Evolutionary conservation across 2,329 filamentous ascomycete species (phyloP).

Genomic region (Apiospora aurea): DNA sequence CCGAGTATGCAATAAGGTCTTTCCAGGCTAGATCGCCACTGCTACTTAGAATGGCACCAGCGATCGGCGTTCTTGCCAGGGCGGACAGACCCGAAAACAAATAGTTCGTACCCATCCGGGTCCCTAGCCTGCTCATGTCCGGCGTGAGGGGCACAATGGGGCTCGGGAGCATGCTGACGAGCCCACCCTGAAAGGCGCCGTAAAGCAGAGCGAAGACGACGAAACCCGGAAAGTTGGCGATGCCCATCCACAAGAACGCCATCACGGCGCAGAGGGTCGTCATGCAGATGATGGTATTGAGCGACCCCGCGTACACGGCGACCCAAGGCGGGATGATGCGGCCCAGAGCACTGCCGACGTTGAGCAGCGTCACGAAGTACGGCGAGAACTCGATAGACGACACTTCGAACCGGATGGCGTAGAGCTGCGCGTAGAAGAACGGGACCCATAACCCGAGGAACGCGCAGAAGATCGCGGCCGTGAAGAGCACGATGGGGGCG

Average conservation of each 20-base stretch:
- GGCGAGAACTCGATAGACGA: conserved; percentile 32
- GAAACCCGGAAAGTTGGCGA: conserved; percentile 25
- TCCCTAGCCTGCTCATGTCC: conserved; percentile 42
- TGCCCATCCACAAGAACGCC: conserved; percentile 41
- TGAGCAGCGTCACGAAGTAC: conserved; percentile 49
- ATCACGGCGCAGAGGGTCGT: conserved; percentile 41
- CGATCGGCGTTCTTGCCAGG: conserved; percentile 58
- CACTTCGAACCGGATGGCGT: conserved; percentile 31
- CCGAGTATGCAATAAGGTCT: conserved; percentile 43
- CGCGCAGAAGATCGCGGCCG: conserved; percentile 40
- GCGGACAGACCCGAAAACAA: conserved; percentile 52
- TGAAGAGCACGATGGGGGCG: conserved; percentile 44
- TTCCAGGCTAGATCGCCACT: conserved; percentile 40
- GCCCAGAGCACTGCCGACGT: conserved; percentile 47
- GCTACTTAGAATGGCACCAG: conserved; percentile 52
- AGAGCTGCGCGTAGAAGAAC: conserved; percentile 50
- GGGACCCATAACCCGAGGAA: conserved; percentile 52
- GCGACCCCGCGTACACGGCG: conserved; percentile 45
- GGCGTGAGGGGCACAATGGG: conserved; percentile 36
- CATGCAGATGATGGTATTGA: conserved; percentile 46
- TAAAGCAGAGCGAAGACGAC: conserved; percentile 38
- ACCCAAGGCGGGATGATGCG: conserved; percentile 46
- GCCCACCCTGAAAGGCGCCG: conserved; percentile 45
- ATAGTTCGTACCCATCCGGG: conserved; percentile 52
- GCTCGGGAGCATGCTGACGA: conserved; percentile 43